Evolutionary conservation across 2,329 filamentous ascomycete genomes (phyloP), one percentile per base, ranked within the genome.

Genomic region (Ophiostoma ips): DNA sequence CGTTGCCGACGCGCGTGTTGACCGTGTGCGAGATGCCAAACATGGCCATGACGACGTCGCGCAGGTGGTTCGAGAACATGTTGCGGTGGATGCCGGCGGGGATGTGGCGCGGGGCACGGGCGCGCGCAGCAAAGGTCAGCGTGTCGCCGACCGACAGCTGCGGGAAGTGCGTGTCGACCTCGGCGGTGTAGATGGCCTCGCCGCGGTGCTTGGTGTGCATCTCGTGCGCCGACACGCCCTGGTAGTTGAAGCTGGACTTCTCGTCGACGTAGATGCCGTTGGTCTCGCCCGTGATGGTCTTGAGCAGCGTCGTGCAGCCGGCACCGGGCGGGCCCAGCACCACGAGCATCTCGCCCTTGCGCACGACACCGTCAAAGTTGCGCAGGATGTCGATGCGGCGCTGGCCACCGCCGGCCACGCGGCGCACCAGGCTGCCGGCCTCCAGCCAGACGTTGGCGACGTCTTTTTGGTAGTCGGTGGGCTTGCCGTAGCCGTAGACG

Each of bases 171-270:
- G 84, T 81, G 61, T 94, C 87, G 34, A 86, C 81, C 63, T 90
- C 86, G 52, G 85, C 84, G 0, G 84, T 89, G 66, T 92, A 92
- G 62, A 92, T 89, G 54, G 84, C 84, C 66, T 94, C 87, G 56
- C 87, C 87, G 28, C 84, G 81, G 67, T 90, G 88, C 54, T 76
- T 71, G 11, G 76, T 77, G 66, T 84, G 78, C 84, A 92, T 90
- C 61, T 87, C 76, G 60, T 84, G 67, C 50, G 84, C 74, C 3
- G 76, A 69, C 59, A 87, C 73, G 57, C 81, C 83, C 63, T 92
- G 83, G 61, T 94, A 94, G 66, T 94, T 90, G 61, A 94, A 79
- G 55, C 85, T 79, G 0, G 84, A 81, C 11, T 70, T 67, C 3
- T 82, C 67, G 45, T 87, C 83, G 13, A 92, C 71, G 57, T 75